Base-by-base conservation (phyloP, 345 rosid species). In the Salix udensis region DNA sequence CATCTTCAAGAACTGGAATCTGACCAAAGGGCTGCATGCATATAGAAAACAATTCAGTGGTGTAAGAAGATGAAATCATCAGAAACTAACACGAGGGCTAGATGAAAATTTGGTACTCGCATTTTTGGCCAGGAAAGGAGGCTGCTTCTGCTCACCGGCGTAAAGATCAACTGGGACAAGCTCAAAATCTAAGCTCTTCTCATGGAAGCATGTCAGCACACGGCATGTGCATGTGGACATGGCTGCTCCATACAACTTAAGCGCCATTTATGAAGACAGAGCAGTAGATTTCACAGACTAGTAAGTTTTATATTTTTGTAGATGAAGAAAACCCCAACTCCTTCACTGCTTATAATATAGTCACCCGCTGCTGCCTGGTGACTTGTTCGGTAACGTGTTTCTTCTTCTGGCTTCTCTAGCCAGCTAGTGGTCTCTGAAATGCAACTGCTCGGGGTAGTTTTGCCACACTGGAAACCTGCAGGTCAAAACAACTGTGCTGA, bases 1-100 rank as follows among this genome's bases (percentile, higher is more conserved):
- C 93, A 65, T 94, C 98, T 87, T 94, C 94, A 24, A 94, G 86
- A 21, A 80, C 97, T 36, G 98, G 98, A 81, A 94, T 79, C 73
- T 74, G 88, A 58, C 98, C 98, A 42, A 94, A 94, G 18, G 98
- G 69, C 69, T 68, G 71, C 48, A 40, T 10, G 26, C 40, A 8
- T 30, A n/a, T 55, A 55, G 11, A 66, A 34, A 1, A 66, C 39
- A 65, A 16, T 31, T 28, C 39, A 15, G 21, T 4, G 19, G 8
- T 48, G 24, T 36, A n/a, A 4, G 55, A 4, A 55, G 26, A 28
- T 10, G 4, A 1, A 28, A 26, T 3, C 36, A 31, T 31, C 18
- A 4, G 53, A 4, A 46, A 66, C n/a, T 0, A 6, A 39, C 34
- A 21, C 10, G 9, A 7, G n/a, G 36, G 28, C 16, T 28, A 67